Evolutionary conservation across 306 rosid genomes (phyloP).

Genomic region (Rosa lucieae): DNA sequence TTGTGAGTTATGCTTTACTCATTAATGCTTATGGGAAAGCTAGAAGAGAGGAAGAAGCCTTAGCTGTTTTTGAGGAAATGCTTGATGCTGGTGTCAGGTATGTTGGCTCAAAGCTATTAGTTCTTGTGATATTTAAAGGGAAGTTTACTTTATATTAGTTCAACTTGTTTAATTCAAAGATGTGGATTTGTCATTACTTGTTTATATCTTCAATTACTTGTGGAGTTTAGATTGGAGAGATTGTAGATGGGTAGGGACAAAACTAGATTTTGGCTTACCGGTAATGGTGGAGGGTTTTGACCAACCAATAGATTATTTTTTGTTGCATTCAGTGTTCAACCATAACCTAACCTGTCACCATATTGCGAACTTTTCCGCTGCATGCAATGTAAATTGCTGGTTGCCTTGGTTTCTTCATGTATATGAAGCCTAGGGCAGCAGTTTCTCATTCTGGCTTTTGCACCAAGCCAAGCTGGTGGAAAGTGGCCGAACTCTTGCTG

Average conservation of each 20-base stretch:
- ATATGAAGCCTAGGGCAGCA: neutral
- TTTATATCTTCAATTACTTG: neutral
- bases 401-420: neutral
- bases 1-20: slow-evolving; percentile 89
- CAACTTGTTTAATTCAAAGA: neutral
- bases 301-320: neutral
- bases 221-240: neutral
- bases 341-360: neutral
- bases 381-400: neutral
- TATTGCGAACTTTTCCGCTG: neutral
- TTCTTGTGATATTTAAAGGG: neutral
- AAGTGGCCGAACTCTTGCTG: neutral
- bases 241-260: neutral
- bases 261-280: neutral
- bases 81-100: slow-evolving; percentile 96
- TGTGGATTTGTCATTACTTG: neutral
- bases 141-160: neutral
- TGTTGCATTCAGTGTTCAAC: neutral
- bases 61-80: slow-evolving; percentile 98
- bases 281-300: neutral
- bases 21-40: slow-evolving; percentile 93
- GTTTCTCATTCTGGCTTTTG: neutral
- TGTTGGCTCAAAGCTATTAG: slow-evolving; percentile 14
- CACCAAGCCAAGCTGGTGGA: neutral
- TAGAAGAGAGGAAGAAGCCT: slow-evolving; percentile 93